Percentiles rank a stretch among this genome's conserved stretches.
Conservation (phyloP, 371 early-diverging fungal species). For the Syncephalastrum racemosum region DNA sequence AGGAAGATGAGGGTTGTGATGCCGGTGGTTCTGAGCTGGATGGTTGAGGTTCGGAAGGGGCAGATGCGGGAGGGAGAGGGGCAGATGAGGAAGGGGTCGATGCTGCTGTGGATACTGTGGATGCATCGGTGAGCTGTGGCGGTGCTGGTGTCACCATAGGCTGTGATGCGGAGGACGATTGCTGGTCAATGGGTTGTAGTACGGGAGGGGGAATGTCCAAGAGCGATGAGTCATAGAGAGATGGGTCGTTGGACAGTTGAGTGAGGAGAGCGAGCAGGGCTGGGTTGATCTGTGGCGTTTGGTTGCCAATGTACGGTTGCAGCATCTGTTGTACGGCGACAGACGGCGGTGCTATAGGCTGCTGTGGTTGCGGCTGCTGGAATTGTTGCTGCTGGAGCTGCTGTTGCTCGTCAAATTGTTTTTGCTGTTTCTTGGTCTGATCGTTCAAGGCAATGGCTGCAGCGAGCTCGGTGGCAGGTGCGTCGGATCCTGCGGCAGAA, state of each 20-base stretch:
- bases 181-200: conserved; percentile 4
- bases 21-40: too few relatives aligned
- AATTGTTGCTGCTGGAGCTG: conserved; percentile 14
- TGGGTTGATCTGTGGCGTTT: conserved; percentile 11
- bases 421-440: conserved; percentile 34
- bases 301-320: conserved; percentile 8
- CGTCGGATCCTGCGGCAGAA: conserved; percentile 13
- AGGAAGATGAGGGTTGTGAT: neutral
- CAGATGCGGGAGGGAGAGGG: too few relatives aligned
- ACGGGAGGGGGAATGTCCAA: too few relatives aligned
- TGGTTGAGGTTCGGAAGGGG: too few relatives aligned
- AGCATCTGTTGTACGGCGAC: conserved; percentile 8
- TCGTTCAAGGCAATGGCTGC: conserved; percentile 47
- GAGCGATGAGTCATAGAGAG: too few relatives aligned
- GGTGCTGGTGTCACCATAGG: neutral
- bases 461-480: conserved; percentile 32
- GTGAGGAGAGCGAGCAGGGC: conserved; percentile 3
- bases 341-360: neutral
- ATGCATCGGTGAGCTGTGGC: conserved; percentile 3
- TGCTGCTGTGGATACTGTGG: conserved; percentile 3
- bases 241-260: too few relatives aligned
- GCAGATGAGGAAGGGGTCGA: too few relatives aligned
- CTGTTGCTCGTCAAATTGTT: conserved; percentile 7
- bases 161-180: too few relatives aligned
- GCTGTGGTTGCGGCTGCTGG: conserved; percentile 4